A percentile compares a stretch with the other conserved stretches of the same genome.
phyloP scores from a whole-genome alignment of 768 basidiomycete genomes.

The Lentinula sp. region DNA sequence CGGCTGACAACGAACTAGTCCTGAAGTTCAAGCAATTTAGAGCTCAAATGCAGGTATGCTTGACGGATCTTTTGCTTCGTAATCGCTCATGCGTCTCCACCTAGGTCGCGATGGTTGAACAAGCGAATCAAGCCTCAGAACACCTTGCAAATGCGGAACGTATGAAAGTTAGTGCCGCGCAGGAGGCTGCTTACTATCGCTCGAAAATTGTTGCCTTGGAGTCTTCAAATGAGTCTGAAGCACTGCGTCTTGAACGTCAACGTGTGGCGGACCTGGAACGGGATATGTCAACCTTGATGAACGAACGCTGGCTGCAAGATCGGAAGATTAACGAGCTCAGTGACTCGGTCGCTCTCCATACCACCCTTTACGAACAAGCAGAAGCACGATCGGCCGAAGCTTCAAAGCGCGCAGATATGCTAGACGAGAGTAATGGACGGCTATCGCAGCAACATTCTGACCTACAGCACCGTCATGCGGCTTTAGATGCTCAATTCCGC shows the following conservation, averaged over 20 bases:
- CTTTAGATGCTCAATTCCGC: slow-evolving; percentile 58
- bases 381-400: slow-evolving; percentile 75
- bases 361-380: slow-evolving; percentile 71
- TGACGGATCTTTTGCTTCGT: slow-evolving; percentile 7
- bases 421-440: slow-evolving; percentile 64
- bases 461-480: slow-evolving; percentile 57
- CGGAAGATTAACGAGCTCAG: slow-evolving; percentile 65
- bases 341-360: slow-evolving; percentile 72
- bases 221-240: slow-evolving; percentile 55
- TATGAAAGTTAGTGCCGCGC: slow-evolving; percentile 67
- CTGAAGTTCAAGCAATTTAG: slow-evolving; percentile 85
- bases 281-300: slow-evolving; percentile 53
- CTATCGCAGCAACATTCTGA: slow-evolving; percentile 60
- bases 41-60: slow-evolving; percentile 76
- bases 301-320: slow-evolving; percentile 61
- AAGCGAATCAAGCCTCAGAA: slow-evolving; percentile 73
- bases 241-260: slow-evolving; percentile 69
- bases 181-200: slow-evolving; percentile 95
- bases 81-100: slow-evolving; percentile 2
- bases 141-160: slow-evolving; percentile 77
- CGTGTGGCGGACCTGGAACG: slow-evolving; percentile 71
- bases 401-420: slow-evolving; percentile 64
- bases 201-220: slow-evolving; percentile 91
- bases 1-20: slow-evolving; percentile 60
- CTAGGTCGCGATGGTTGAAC: slow-evolving; percentile 68